A percentile compares a stretch with the other conserved stretches of the same genome.
phyloP scores from a whole-genome alignment of 768 basidiomycete species.

The Tephrocybe rancida region DNA sequence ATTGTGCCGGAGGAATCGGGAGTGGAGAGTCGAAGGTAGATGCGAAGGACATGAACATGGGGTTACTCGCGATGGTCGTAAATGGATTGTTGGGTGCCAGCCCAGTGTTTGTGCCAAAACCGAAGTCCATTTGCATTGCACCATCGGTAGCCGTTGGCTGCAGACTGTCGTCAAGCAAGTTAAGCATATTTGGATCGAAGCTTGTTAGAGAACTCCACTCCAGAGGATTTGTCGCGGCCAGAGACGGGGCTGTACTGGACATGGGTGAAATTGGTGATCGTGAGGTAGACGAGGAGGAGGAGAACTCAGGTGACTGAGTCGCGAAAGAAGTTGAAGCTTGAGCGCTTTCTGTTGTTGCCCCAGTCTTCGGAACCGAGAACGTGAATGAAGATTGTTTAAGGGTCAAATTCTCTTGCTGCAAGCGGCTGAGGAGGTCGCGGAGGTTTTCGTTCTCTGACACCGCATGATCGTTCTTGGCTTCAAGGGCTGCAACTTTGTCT shows the following conservation, averaged over 20 bases:
- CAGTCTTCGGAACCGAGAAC: conserved; percentile 65
- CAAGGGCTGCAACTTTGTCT: conserved; percentile 86
- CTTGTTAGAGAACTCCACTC: conserved; percentile 71
- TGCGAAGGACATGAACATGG: conserved; percentile 83
- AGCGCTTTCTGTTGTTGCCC: conserved; percentile 17
- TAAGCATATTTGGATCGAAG: conserved; percentile 72
- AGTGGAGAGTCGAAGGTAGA: conserved; percentile 51
- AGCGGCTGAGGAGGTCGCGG: conserved; percentile 77
- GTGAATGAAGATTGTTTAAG: conserved; percentile 86
- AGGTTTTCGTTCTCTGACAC: conserved; percentile 86
- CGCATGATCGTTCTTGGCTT: conserved; percentile 76
- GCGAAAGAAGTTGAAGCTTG: conserved; percentile 26
- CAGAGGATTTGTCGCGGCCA: conserved; percentile 43
- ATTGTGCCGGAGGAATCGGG: conserved; percentile 19
- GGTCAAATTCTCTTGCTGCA: conserved; percentile 85
- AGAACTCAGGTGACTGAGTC: conserved; percentile 30
- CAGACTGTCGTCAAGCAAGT: conserved; percentile 59
- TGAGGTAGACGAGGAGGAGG: conserved; percentile 20
- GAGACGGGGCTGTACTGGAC: conserved; percentile 25
- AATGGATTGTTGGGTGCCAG: conserved; percentile 52
- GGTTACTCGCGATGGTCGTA: conserved; percentile 83
- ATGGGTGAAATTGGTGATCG: conserved; percentile 17
- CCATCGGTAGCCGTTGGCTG: conserved; percentile 57
- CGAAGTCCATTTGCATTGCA: conserved; percentile 63
- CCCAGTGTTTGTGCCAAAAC: conserved; percentile 53